Evolutionary conservation across 805 yeast species (phyloP).

Genomic region (Pachysolen tannophilus): DNA sequence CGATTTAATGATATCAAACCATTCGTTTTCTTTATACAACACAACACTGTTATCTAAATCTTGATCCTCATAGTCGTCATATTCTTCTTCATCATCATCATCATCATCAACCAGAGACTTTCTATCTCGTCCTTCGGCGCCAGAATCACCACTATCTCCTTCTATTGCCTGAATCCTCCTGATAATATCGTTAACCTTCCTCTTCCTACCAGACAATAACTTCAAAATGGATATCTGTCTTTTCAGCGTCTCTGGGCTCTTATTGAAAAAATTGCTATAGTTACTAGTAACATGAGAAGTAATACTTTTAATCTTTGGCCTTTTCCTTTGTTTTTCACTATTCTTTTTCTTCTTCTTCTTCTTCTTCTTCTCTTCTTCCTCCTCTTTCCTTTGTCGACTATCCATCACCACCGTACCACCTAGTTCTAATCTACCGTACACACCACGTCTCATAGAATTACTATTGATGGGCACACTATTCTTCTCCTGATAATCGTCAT

Average conservation of each 20-base stretch:
- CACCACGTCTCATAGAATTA: background rate
- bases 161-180: constrained; percentile 12
- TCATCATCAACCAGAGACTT: background rate
- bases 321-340: background rate
- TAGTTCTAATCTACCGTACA: no score
- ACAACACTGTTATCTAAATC: constrained; percentile 11
- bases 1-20: constrained; percentile 17
- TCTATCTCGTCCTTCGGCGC: background rate
- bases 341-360: background rate
- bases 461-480: no score
- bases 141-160: background rate
- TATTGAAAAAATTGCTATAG: constrained; percentile 9
- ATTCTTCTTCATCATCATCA: background rate
- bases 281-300: constrained; percentile 17
- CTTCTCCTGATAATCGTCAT: no score
- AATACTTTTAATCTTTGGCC: constrained; percentile 13
- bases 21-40: constrained; percentile 20
- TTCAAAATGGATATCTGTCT: constrained; percentile 14
- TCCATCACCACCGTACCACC: no score
- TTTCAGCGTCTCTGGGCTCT: background rate
- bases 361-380: background rate
- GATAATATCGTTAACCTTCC: constrained; percentile 20
- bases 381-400: no score
- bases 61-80: background rate
- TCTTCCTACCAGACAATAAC: constrained; percentile 22